Conservation (phyloP, 345 rosid species). For the Alliaria petiolata region DNA sequence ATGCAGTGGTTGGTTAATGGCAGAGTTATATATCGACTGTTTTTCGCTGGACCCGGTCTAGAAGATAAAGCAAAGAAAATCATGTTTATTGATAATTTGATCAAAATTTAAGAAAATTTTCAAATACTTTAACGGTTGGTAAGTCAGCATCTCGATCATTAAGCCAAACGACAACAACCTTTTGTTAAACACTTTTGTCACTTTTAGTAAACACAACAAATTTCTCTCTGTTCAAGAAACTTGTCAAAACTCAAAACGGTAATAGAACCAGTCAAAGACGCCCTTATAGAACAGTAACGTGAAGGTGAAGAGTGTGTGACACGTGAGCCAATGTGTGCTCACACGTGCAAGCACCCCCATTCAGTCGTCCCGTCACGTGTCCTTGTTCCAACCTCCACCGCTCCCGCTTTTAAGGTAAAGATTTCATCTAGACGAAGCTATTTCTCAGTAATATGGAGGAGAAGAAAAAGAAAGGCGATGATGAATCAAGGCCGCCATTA, state of each 20-base stretch:
- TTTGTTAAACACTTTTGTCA: background rate
- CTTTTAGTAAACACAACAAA: background rate
- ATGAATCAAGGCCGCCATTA: slow-evolving; percentile 29
- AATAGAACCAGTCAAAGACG: background rate
- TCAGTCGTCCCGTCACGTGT: slow-evolving; percentile 37
- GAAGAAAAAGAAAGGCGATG: background rate
- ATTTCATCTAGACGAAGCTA: slow-evolving; percentile 1
- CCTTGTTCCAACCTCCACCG: background rate
- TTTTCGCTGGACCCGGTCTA: background rate
- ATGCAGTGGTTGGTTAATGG: background rate
- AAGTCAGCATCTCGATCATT: background rate
- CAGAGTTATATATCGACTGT: too few species aligned
- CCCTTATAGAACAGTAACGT: background rate
- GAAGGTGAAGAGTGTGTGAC: slow-evolving; percentile 14
- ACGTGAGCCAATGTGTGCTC: background rate
- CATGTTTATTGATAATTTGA: too few species aligned
- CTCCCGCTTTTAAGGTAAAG: slow-evolving; percentile 9
- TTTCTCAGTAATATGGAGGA: background rate
- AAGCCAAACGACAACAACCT: background rate
- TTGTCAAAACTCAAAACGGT: background rate
- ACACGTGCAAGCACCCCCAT: slow-evolving; percentile 28
- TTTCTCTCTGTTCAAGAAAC: background rate
- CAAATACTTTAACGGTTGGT: too few species aligned
- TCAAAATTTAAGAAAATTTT: too few species aligned
- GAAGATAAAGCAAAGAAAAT: background rate